These are phyloP conservation scores for Rhizopus arrhizus DNA, from an alignment of 371 early-diverging fungal genomes.

Conservation along the genomic window DNA sequence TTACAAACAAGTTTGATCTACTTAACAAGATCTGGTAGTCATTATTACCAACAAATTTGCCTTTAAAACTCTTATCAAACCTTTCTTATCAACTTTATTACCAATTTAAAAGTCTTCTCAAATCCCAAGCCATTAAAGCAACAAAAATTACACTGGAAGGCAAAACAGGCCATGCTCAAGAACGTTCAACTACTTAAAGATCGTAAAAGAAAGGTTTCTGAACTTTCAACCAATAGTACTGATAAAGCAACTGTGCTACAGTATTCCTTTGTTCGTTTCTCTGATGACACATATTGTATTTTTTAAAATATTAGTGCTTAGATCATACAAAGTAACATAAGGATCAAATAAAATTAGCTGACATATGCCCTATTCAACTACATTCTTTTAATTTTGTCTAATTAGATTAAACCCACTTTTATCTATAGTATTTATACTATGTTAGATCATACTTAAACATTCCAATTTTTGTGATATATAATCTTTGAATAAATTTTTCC, in stretches of 20 bases:
- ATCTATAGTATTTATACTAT: conserved; percentile 1
- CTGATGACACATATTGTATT: conserved; percentile 2
- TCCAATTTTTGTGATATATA: neutral
- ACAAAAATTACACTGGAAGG: no score
- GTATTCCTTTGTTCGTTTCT: conserved; percentile 14
- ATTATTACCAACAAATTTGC: no score
- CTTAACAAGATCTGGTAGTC: no score
- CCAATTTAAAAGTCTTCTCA: no score
- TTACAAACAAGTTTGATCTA: no score
- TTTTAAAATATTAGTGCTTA: neutral
- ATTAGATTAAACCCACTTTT: neutral
- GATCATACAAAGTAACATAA: no score
- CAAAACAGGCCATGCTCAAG: conserved; percentile 17
- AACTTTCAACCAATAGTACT: conserved; percentile 9
- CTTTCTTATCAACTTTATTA: no score
- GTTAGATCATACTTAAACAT: conserved; percentile 3
- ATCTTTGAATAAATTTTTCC: neutral
- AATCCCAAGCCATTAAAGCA: no score
- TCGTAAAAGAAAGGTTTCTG: conserved; percentile 18
- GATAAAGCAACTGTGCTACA: conserved; percentile 5
- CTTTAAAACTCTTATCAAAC: no score
- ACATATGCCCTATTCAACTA: no score
- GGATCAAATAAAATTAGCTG: no score
- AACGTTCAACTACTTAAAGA: conserved; percentile 10
- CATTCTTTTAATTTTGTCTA: no score